phyloP scores from a whole-genome alignment of 2,329 filamentous ascomycete genomes.

The Xylaria sp. region DNA sequence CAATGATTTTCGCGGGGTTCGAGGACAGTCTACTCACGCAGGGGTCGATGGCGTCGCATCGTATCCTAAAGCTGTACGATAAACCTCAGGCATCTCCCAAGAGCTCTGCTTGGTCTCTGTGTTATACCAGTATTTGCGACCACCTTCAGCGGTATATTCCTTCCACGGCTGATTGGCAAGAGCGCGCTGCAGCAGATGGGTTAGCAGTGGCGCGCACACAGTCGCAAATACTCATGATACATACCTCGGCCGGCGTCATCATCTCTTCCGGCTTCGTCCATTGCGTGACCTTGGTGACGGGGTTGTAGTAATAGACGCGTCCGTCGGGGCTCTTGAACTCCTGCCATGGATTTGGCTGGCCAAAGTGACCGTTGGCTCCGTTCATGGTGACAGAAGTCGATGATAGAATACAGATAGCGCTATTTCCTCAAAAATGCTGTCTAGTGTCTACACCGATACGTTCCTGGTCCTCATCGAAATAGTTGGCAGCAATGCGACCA shows the following conservation, averaged over 20 bases:
- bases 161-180: slow-evolving; percentile 89
- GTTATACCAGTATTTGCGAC: slow-evolving; percentile 95
- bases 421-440: background rate
- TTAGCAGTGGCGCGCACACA: slow-evolving; percentile 32
- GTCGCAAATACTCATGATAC: slow-evolving; percentile 32
- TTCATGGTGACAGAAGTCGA: slow-evolving; percentile 61
- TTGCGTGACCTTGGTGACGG: slow-evolving; percentile 85
- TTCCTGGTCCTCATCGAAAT: slow-evolving; percentile 1
- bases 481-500: slow-evolving; percentile 14
- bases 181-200: slow-evolving; percentile 69
- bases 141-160: slow-evolving; percentile 87
- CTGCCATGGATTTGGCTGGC: slow-evolving; percentile 74
- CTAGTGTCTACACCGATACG: background rate
- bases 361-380: slow-evolving; percentile 61
- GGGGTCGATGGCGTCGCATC: slow-evolving; percentile 59
- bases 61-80: slow-evolving; percentile 78
- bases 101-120: slow-evolving; percentile 90
- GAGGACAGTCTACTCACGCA: slow-evolving; percentile 50
- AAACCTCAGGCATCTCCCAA: slow-evolving; percentile 91
- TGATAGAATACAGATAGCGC: background rate
- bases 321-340: slow-evolving; percentile 85
- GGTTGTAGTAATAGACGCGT: slow-evolving; percentile 91
- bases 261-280: slow-evolving; percentile 94
- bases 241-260: slow-evolving; percentile 84
- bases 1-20: background rate